Evolutionary conservation across 1,284 basidiomycete genomes (phyloP).

Genomic region (Vanrija pseudolonga): DNA sequence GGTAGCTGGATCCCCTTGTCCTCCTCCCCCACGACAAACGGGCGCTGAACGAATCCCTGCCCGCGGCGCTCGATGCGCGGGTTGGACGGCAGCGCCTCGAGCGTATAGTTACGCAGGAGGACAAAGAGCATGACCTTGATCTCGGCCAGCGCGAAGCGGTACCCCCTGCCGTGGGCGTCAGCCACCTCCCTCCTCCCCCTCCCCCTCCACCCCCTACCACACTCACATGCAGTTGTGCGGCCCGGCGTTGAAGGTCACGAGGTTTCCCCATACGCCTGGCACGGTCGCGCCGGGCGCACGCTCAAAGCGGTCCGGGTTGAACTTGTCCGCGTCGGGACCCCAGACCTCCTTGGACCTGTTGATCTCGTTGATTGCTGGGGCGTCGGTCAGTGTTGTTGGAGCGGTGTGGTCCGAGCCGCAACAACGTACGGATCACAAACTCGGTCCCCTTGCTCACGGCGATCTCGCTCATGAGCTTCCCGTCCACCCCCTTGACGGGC

Average conservation of each 20-base stretch:
- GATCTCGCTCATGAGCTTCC: constrained; percentile 43
- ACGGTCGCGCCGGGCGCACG: constrained; percentile 41
- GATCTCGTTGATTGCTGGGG: constrained; percentile 41
- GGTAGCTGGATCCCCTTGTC: constrained; percentile 15
- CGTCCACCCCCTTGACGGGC: constrained; percentile 47
- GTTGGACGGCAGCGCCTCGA: neutral
- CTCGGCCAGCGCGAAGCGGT: constrained; percentile 65
- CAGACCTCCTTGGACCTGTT: constrained; percentile 62
- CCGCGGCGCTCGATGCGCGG: constrained; percentile 1
- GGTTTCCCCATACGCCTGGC: constrained; percentile 62
- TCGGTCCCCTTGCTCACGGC: constrained; percentile 35
- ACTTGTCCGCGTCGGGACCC: constrained; percentile 65
- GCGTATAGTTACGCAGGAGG: constrained; percentile 26
- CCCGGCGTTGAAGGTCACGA: constrained; percentile 64
- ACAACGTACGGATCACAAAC: constrained; percentile 41
- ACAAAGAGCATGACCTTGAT: constrained; percentile 61
- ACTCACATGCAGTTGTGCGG: constrained; percentile 61
- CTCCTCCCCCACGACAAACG: constrained; percentile 10
- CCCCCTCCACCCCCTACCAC: too few species aligned
- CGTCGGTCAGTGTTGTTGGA: neutral
- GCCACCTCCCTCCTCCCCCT: neutral
- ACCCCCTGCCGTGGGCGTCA: constrained; percentile 49
- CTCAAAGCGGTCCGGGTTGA: constrained; percentile 50
- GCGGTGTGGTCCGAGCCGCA: too few species aligned
- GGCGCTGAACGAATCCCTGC: constrained; percentile 7